Percentiles rank a stretch among this genome's conserved stretches.
phyloP scores from a whole-genome alignment of 768 basidiomycete genomes.

The Rhodotorula sphaerocarpa region DNA sequence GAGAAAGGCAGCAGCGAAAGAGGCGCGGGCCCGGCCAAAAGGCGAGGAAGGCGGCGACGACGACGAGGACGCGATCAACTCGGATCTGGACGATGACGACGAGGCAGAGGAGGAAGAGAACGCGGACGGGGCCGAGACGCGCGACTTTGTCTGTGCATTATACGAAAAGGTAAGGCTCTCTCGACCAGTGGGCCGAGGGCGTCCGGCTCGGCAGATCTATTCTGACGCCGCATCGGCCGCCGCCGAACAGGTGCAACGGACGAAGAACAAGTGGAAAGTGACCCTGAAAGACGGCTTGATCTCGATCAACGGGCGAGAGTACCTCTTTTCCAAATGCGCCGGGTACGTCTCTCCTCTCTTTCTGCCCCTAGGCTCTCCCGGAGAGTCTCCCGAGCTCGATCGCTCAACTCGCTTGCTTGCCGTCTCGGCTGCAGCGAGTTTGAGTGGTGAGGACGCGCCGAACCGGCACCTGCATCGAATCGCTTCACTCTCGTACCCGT shows the following conservation, averaged over 20 bases:
- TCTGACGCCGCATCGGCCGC: neutral
- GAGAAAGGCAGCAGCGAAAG: neutral
- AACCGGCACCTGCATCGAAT: no score
- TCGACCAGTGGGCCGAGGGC: no score
- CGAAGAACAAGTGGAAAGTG: slow-evolving; percentile 99
- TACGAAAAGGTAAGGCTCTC: slow-evolving; percentile 99
- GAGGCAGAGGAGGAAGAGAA: slow-evolving; percentile 70
- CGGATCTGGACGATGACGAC: slow-evolving; percentile 86
- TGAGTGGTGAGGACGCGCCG: slow-evolving; percentile 33
- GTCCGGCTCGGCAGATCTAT: neutral
- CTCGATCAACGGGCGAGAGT: slow-evolving; percentile 91
- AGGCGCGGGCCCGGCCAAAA: slow-evolving; percentile 4
- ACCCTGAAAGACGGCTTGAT: slow-evolving; percentile 96
- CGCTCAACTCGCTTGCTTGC: neutral
- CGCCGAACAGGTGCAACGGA: slow-evolving; percentile 72
- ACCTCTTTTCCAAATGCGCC: slow-evolving; percentile 91
- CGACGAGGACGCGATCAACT: slow-evolving; percentile 75
- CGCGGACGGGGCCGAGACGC: slow-evolving; percentile 52
- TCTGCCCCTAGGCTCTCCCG: neutral
- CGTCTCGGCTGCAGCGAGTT: slow-evolving; percentile 28
- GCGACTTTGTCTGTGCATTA: slow-evolving; percentile 93
- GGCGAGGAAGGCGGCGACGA: slow-evolving; percentile 11
- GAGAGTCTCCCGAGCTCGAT: neutral
- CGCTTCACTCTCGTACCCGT: no score
- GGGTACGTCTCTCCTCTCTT: slow-evolving; percentile 54